Percentiles rank a stretch among this genome's conserved stretches.
Evolutionary conservation across 257 asterid genomes (phyloP).

Genomic region (Nyctanthes arbortristis): DNA sequence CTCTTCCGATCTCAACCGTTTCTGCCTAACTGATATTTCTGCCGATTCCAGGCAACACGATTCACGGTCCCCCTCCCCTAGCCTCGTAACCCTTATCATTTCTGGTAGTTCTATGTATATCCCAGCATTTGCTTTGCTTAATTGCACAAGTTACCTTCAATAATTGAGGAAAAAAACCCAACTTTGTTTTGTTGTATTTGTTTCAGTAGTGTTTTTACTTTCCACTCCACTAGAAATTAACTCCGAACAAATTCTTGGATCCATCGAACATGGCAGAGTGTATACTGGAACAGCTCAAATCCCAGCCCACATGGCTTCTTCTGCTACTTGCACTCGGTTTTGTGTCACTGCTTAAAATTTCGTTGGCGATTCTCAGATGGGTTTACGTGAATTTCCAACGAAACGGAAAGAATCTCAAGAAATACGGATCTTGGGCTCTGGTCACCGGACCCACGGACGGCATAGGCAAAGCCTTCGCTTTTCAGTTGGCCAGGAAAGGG

Average conservation of each 20-base stretch:
- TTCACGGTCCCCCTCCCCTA: too few species aligned
- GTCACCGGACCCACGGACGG: constrained; percentile 98
- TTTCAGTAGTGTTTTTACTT: not conserved
- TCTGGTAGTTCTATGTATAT: not conserved
- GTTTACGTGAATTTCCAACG: constrained; percentile 75
- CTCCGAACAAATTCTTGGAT: constrained; percentile 6
- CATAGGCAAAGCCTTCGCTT: constrained; percentile 90
- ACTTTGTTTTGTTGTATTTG: not conserved
- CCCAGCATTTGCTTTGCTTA: not conserved
- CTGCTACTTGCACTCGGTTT: constrained; percentile 51
- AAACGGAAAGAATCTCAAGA: constrained; percentile 80
- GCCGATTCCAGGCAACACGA: not conserved
- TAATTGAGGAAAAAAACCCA: not conserved
- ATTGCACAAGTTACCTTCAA: not conserved
- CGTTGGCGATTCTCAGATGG: constrained; percentile 54
- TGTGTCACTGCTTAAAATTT: constrained; percentile 41
- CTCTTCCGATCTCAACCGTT: constrained; percentile 39
- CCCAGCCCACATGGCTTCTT: constrained; percentile 79
- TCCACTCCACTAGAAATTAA: not conserved
- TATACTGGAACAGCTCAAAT: constrained; percentile 59
- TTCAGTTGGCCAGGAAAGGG: constrained; percentile 75
- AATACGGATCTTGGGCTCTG: constrained; percentile 96
- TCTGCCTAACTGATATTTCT: constrained; percentile 19
- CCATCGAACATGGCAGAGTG: constrained; percentile 55
- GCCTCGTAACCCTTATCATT: not conserved